phyloP scores from a whole-genome alignment of 805 yeast genomes.

The Candida orba region DNA sequence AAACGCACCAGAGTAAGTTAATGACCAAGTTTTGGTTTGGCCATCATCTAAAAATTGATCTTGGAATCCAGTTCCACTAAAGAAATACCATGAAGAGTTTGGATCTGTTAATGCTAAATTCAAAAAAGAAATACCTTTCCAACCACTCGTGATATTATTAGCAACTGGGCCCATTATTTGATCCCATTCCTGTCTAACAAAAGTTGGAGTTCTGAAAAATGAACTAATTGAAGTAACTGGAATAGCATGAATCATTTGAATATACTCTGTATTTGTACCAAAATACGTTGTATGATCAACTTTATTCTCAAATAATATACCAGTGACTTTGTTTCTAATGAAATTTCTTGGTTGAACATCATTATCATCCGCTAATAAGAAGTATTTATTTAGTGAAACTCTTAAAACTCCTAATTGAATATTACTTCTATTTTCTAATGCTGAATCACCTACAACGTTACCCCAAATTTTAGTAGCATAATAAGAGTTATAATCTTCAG shows the following conservation, averaged over 20 bases:
- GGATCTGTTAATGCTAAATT: conserved; percentile 76
- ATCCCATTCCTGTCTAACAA: conserved; percentile 60
- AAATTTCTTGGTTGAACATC: conserved; percentile 47
- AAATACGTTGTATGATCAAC: conserved; percentile 69
- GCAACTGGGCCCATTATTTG: conserved; percentile 39
- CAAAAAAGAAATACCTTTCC: conserved; percentile 67
- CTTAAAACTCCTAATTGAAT: conserved; percentile 55
- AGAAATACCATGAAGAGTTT: conserved; percentile 50
- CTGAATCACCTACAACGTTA: conserved; percentile 41
- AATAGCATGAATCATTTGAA: conserved; percentile 73
- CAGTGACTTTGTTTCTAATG: conserved; percentile 60
- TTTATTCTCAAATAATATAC: conserved; percentile 68
- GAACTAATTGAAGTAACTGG: conserved; percentile 67
- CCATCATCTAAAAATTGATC: conserved; percentile 68
- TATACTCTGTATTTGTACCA: conserved; percentile 64
- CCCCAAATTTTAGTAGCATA: conserved; percentile 67
- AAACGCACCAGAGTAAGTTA: conserved; percentile 57
- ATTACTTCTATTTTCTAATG: conserved; percentile 47
- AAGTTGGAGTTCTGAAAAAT: conserved; percentile 44
- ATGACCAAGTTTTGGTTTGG: conserved; percentile 81
- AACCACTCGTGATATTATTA: conserved; percentile 50
- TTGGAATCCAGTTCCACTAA: conserved; percentile 46
- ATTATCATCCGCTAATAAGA: conserved; percentile 48
- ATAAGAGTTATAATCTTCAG: conserved; percentile 68
- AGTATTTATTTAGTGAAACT: conserved; percentile 46